Percentiles rank a stretch among this genome's conserved stretches.
phyloP scores from a whole-genome alignment of 371 early-diverging fungal species.

The Rhizomucor miehei region DNA sequence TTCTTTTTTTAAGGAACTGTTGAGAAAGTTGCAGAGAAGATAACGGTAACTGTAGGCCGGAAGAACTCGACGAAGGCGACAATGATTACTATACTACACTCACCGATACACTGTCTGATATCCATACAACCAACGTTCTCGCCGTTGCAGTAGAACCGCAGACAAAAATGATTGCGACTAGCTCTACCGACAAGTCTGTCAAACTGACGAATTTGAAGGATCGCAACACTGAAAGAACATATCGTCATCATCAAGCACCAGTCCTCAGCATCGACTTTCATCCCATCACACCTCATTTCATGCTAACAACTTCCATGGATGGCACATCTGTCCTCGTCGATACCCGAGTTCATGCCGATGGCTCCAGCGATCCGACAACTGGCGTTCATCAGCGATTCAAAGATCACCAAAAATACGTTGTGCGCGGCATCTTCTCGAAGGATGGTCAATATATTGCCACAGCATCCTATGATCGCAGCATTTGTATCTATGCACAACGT shows the following conservation, averaged over 20 bases:
- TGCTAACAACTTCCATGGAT: constrained; percentile 75
- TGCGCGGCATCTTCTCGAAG: constrained; percentile 59
- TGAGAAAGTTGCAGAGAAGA: no score
- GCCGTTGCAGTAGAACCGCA: constrained; percentile 36
- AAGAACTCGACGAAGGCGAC: constrained; percentile 25
- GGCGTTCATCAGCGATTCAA: constrained; percentile 50
- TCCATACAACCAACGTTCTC: constrained; percentile 57
- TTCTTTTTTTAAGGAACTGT: no score
- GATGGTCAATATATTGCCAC: constrained; percentile 61
- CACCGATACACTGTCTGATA: constrained; percentile 16
- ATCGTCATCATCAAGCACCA: constrained; percentile 58
- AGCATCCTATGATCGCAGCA: constrained; percentile 69
- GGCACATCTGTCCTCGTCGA: constrained; percentile 61
- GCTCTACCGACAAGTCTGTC: constrained; percentile 66
- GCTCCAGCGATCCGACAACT: constrained; percentile 8
- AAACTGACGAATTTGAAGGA: constrained; percentile 46
- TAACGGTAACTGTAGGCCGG: background rate
- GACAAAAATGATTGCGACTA: constrained; percentile 46
- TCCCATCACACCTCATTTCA: constrained; percentile 49
- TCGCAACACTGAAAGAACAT: constrained; percentile 32
- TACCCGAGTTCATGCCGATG: constrained; percentile 34
- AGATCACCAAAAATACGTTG: constrained; percentile 72
- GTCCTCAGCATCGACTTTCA: constrained; percentile 67
- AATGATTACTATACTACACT: constrained; percentile 24
- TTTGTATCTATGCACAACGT: constrained; percentile 51